A percentile compares a stretch with the other conserved stretches of the same genome.
Conservation (phyloP, 2,329 filamentous ascomycete species). For the Mollisia scopiformis region DNA sequence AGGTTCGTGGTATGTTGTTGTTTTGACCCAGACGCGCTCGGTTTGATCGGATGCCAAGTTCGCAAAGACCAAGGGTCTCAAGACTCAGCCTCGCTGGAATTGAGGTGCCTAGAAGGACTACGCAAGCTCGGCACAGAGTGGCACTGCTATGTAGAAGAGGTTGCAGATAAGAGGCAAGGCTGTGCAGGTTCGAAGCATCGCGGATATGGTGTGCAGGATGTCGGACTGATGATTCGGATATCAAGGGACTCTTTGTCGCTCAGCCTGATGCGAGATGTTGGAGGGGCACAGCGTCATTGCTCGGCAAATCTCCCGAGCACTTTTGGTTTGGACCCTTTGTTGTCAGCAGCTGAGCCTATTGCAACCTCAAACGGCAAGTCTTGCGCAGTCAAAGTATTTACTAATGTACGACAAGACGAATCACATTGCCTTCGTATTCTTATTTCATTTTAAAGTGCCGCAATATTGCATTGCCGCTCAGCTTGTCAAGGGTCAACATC, state of each 20-base stretch:
- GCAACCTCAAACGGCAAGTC: background rate
- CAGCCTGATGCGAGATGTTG: background rate
- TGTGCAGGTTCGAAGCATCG: background rate
- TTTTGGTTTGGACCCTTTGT: background rate
- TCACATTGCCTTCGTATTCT: background rate
- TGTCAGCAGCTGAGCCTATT: conserved; percentile 1
- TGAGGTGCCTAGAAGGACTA: conserved; percentile 12
- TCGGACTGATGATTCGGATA: background rate
- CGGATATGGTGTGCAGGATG: background rate
- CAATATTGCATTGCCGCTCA: background rate
- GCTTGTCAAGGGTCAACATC: background rate
- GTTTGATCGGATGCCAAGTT: conserved; percentile 6
- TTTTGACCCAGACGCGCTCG: conserved; percentile 4
- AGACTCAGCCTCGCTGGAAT: conserved; percentile 18
- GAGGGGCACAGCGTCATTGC: conserved; percentile 8
- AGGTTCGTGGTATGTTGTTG: background rate
- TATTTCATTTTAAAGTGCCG: background rate
- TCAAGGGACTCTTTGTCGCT: background rate
- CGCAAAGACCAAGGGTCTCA: background rate
- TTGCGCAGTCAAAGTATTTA: too few relatives aligned
- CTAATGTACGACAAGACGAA: background rate
- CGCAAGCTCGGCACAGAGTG: conserved; percentile 11
- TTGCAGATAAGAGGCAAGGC: background rate
- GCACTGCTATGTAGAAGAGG: background rate
- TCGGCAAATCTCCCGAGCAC: background rate